Conservation (phyloP, 202 grass and related monocot genomes). For the Eragrostis tef region DNA sequence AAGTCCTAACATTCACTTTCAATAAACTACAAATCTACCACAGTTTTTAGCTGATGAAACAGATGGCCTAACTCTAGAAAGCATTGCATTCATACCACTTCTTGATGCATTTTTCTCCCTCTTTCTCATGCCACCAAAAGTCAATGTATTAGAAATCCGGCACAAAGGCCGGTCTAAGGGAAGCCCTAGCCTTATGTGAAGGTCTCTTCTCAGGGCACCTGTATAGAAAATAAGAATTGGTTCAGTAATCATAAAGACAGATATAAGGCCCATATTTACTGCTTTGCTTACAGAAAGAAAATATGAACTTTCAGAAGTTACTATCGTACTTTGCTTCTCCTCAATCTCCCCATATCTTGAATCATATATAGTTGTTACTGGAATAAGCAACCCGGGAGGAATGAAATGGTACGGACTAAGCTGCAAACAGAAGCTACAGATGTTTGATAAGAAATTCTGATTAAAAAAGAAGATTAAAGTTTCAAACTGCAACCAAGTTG, state of each 20-base stretch:
- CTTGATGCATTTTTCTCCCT: constrained; percentile 44
- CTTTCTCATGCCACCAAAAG: constrained; percentile 53
- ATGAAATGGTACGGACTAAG: constrained; percentile 80
- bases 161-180: constrained; percentile 87
- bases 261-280: constrained; percentile 15
- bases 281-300: constrained; percentile 1
- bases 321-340: constrained; percentile 81
- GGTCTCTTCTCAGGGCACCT: constrained; percentile 82
- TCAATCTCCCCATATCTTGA: constrained; percentile 91
- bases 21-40: background rate
- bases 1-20: background rate
- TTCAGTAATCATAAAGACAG: constrained; percentile 8
- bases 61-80: background rate
- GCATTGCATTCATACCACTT: constrained; percentile 49
- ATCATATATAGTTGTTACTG: constrained; percentile 84
- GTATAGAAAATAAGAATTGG: constrained; percentile 37
- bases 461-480: constrained; percentile 10
- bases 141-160: constrained; percentile 75
- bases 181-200: constrained; percentile 79
- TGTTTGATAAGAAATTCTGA: constrained; percentile 17
- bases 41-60: background rate
- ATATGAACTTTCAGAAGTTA: constrained; percentile 19
- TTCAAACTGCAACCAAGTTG: constrained; percentile 24
- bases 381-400: constrained; percentile 74
- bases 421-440: constrained; percentile 49